phyloP scores from a whole-genome alignment of 1,139 yeast species.

The Yamadazyma spencermartinsiae region DNA sequence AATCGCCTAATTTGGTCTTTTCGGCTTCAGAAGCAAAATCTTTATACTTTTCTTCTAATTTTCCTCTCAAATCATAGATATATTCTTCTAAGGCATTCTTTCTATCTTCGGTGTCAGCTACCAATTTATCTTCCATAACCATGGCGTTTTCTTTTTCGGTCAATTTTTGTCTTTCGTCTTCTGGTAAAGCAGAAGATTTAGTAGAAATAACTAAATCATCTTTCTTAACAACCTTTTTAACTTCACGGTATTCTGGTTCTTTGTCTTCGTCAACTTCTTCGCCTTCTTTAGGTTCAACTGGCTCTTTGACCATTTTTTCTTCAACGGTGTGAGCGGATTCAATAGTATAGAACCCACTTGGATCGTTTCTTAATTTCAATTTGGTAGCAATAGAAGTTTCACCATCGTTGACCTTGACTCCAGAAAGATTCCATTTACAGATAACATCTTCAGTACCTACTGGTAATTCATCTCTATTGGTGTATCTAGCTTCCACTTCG shows the following conservation, averaged over 20 bases:
- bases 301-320: slow-evolving; percentile 86
- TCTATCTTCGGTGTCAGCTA: slow-evolving; percentile 98
- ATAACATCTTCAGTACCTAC: slow-evolving; percentile 64
- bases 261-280: slow-evolving; percentile 35
- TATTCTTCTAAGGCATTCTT: slow-evolving; percentile 98
- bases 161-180: slow-evolving; percentile 53
- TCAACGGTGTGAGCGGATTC: slow-evolving; percentile 95
- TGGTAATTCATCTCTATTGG: slow-evolving; percentile 73
- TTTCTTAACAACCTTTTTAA: slow-evolving; percentile 92
- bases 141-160: slow-evolving; percentile 83
- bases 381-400: slow-evolving; percentile 83
- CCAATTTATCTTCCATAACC: slow-evolving; percentile 90
- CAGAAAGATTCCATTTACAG: slow-evolving; percentile 84
- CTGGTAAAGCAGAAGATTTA: slow-evolving; percentile 67
- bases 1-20: slow-evolving; percentile 72
- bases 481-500: slow-evolving; percentile 82
- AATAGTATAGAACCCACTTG: slow-evolving; percentile 91
- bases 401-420: slow-evolving; percentile 77
- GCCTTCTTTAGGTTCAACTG: slow-evolving; percentile 61
- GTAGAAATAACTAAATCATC: slow-evolving; percentile 64
- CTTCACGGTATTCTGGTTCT: slow-evolving; percentile 87
- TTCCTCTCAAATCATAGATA: slow-evolving; percentile 96
- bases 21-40: slow-evolving; percentile 89
- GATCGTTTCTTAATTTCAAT: slow-evolving; percentile 94
- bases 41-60: slow-evolving; percentile 88